Evolutionary conservation across 768 basidiomycete genomes (phyloP), one percentile per base, ranked within the genome.

Genomic region (Suillus tomentosus): DNA sequence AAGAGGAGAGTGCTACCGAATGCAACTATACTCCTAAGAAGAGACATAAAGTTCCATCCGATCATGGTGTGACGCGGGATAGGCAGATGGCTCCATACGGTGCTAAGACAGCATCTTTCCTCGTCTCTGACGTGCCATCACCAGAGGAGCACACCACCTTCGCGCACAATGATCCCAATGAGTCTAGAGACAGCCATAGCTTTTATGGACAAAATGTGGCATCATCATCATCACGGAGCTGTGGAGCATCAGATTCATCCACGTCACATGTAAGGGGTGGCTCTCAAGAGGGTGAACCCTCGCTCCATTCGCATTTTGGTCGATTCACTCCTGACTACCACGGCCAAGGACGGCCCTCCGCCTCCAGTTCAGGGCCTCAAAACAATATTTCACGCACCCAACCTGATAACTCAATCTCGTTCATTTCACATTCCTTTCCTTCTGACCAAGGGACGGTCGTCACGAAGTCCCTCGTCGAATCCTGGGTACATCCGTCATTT

Each of bases 1-100:
- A 79, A 45, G 84, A 84, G 56, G 78, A 81, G 64, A 79, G 82
- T 57, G 81, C 80, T 45, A 74, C 76, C 17, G 83, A 85, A 56
- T 90, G 88, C 74, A 88, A 88, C 69, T 90, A 91, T 70, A 89
- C 88, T 42, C 88, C 89, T 10, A 90, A 90, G 76, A 89, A 88
- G 68, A 78, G 87, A 62, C 83, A 83, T 68, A 89, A 82, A 70
- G 81, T 82, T 47, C 81, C 81, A 19, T 72, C 77, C 31, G 84
- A 83, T 62, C 78, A 81, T 61, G 76, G 67, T 3, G 65, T 76
- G 17, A 54, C 76, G 48, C 72, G 74, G 42, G 80, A 81, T 64
- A 75, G 76, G 62, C 76, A 78, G 27, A 70, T 74, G 36, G 74
- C 71, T 36, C 77, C 80, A 17, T 83, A 83, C 64, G 76, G 76